Conservation (phyloP, 495 filamentous ascomycete genomes). For the Sporormia fimetaria region DNA sequence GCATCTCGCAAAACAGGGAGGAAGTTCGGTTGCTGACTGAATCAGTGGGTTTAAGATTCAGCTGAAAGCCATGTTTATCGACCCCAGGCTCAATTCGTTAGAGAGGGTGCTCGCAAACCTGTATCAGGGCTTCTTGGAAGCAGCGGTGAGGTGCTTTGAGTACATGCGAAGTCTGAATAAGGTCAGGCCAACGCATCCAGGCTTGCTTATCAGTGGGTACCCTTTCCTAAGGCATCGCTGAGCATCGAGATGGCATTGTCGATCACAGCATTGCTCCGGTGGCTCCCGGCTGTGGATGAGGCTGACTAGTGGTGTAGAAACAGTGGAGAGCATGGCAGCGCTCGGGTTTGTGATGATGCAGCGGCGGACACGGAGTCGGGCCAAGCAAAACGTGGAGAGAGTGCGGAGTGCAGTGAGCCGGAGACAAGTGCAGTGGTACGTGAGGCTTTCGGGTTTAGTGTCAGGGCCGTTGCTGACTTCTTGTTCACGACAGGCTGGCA, state of each 20-base stretch:
- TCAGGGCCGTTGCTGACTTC: background rate
- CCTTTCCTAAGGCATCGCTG: background rate
- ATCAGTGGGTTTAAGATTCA: slow-evolving; percentile 68
- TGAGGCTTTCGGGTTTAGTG: slow-evolving; percentile 12
- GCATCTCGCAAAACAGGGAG: too few relatives aligned
- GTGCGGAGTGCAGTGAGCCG: slow-evolving; percentile 51
- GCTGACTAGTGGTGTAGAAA: slow-evolving; percentile 34
- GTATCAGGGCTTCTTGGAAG: slow-evolving; percentile 59
- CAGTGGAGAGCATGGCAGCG: slow-evolving; percentile 53
- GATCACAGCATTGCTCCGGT: slow-evolving; percentile 18
- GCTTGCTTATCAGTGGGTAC: slow-evolving; percentile 50
- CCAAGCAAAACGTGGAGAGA: slow-evolving; percentile 38
- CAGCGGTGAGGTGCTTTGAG: slow-evolving; percentile 74
- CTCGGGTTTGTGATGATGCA: slow-evolving; percentile 56
- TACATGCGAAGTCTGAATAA: slow-evolving; percentile 54
- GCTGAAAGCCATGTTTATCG: slow-evolving; percentile 79
- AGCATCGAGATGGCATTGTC: slow-evolving; percentile 17
- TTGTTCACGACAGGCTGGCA: slow-evolving; percentile 29
- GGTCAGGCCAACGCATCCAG: slow-evolving; percentile 41
- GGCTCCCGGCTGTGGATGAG: slow-evolving; percentile 15
- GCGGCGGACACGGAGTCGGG: slow-evolving; percentile 36
- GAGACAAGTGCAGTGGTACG: slow-evolving; percentile 56
- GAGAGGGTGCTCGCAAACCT: slow-evolving; percentile 59
- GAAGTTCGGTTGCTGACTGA: too few relatives aligned
- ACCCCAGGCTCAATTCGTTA: slow-evolving; percentile 65